Evolutionary conservation across 805 yeast species (phyloP), one percentile per base, ranked within the genome.

Genomic region (Ogataea glucozyma): DNA sequence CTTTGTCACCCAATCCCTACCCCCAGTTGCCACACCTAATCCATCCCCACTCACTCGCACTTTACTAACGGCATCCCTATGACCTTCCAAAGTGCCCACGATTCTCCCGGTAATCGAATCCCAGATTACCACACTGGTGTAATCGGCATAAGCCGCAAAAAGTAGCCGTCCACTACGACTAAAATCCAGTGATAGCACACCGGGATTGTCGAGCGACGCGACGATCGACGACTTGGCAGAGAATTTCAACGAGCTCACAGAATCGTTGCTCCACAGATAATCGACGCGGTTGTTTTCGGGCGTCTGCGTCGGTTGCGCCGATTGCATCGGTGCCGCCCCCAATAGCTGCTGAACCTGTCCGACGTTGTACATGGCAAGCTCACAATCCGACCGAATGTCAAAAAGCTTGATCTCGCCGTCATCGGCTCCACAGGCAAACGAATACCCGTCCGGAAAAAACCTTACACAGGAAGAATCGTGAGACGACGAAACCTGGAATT

Each of bases 301-400:
- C 13, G 29, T 46, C 36, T n/a, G 58, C 34, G 18, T 59, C 35
- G 40, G 10, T 14, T n/a, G 18, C 8, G 48, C 29, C 16, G 42
- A 31, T 12, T 7, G 16, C 26, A n/a, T n/a, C n/a, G n/a, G n/a
- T n/a, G n/a, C n/a, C n/a, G 39, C 26, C 34, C 37, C 21, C 31
- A 42, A 19, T 11, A n/a, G 26, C 35, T 46, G 49, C 31, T 44
- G 47, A 16, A 44, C 49, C 24, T 10, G 16, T 10, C 23, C 31
- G 17, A 38, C 40, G 22, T 42, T 27, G 60, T 80, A 88, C 13
- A 54, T 60, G 7, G 79, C 72, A 31, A 88, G 57, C 49, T 77
- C 82, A 49, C 93, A 79, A 58, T 86, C 95, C 1, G 89, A 72
- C 48, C 97, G 71, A 33, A 87, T 62, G 60, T 89, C 97, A 61